Evolutionary conservation across 129 eudicot genomes (phyloP).

Genomic region (Escallonia herrerae): DNA sequence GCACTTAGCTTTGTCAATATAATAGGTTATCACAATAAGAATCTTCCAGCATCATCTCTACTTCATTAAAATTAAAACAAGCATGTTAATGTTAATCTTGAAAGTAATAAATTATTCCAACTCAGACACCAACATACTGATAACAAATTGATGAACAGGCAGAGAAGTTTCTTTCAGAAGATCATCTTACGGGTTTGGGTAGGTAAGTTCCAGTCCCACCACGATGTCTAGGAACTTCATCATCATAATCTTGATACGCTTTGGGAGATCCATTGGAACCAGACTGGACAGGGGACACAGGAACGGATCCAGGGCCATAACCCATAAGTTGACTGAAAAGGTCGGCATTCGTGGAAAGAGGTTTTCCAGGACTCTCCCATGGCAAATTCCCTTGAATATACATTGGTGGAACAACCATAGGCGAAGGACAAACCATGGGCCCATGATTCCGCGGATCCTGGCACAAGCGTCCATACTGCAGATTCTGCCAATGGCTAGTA

Average conservation of each 20-base stretch:
- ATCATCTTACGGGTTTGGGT: slow-evolving; percentile 23
- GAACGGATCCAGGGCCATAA: slow-evolving; percentile 15
- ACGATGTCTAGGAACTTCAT: slow-evolving; percentile 18
- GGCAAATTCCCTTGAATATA: slow-evolving; percentile 17
- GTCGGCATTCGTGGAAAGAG: slow-evolving; percentile 16
- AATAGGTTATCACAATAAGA: too few relatives aligned
- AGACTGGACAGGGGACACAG: slow-evolving; percentile 13
- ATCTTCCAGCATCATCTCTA: not conserved
- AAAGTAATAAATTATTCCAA: not conserved
- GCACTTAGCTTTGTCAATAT: too few relatives aligned
- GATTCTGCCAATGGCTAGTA: slow-evolving; percentile 23
- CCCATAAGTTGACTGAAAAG: slow-evolving; percentile 25
- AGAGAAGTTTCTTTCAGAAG: not conserved
- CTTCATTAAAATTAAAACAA: not conserved
- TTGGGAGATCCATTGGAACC: slow-evolving; percentile 7
- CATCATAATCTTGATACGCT: slow-evolving; percentile 11
- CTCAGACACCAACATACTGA: not conserved
- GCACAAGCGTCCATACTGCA: slow-evolving; percentile 26
- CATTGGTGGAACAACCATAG: slow-evolving; percentile 10
- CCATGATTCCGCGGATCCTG: slow-evolving; percentile 16
- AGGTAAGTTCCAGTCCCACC: slow-evolving; percentile 31
- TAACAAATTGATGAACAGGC: not conserved
- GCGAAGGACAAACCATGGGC: slow-evolving; percentile 11
- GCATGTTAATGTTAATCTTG: not conserved
- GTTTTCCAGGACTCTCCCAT: slow-evolving; percentile 13